A percentile compares a stretch with the other conserved stretches of the same genome.
Evolutionary conservation across 2,329 filamentous ascomycete genomes (phyloP).

Genomic region (Bipolaris oryzae): DNA sequence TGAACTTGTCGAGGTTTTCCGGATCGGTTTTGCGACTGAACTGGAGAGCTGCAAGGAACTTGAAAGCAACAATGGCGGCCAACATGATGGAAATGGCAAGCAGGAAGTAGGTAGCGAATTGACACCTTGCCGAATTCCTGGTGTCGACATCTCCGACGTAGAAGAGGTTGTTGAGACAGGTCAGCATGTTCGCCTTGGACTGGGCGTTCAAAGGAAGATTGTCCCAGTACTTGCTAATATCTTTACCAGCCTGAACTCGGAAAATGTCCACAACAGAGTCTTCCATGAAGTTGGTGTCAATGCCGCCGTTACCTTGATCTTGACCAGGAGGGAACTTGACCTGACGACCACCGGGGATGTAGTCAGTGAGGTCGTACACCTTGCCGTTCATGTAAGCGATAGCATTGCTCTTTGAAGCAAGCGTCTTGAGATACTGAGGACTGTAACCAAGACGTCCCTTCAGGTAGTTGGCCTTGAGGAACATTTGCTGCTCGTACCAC

Average conservation of each 20-base stretch:
- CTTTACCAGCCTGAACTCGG: conserved; percentile 73
- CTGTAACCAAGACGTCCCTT: conserved; percentile 90
- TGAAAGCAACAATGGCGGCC: conserved; percentile 84
- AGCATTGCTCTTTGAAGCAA: conserved; percentile 68
- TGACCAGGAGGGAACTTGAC: conserved; percentile 62
- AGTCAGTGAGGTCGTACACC: conserved; percentile 89
- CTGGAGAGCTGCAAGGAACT: conserved; percentile 94
- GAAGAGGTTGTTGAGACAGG: conserved; percentile 92
- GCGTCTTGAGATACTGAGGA: conserved; percentile 72
- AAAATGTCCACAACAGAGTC: conserved; percentile 76
- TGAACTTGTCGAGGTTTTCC: conserved; percentile 96
- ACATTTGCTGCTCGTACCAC: conserved; percentile 87
- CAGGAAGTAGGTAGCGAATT: conserved; percentile 88
- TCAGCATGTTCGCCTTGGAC: conserved; percentile 71
- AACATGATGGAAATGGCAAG: conserved; percentile 83
- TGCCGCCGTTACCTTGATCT: conserved; percentile 41
- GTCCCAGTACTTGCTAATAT: conserved; percentile 85
- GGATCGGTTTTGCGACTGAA: conserved; percentile 90
- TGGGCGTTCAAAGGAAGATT: conserved; percentile 64
- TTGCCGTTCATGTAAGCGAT: conserved; percentile 79
- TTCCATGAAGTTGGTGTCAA: conserved; percentile 81
- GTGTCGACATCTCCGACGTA: conserved; percentile 93
- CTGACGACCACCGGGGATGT: conserved; percentile 75
- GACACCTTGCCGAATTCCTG: conserved; percentile 80
- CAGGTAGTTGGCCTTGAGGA: conserved; percentile 77